These are phyloP conservation scores for Penicillium steckii DNA, from an alignment of 495 filamentous ascomycete genomes.

Conservation along the genomic window DNA sequence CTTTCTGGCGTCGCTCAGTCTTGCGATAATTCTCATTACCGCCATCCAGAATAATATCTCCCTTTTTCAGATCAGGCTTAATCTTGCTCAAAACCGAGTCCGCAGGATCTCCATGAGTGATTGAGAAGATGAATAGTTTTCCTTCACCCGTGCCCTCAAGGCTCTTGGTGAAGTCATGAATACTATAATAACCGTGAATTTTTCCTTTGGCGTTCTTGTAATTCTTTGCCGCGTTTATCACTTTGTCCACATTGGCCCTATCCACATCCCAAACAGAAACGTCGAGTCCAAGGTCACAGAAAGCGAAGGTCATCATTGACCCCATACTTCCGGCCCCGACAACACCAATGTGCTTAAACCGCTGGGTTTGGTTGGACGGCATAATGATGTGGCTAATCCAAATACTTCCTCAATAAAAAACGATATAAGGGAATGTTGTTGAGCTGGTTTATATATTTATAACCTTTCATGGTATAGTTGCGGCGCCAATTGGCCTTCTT, in stretches of 20 bases:
- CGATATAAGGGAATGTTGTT: neutral
- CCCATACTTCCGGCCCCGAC: slow-evolving; percentile 69
- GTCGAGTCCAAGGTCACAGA: slow-evolving; percentile 58
- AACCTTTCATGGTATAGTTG: neutral
- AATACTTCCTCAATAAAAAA: neutral
- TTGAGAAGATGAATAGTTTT: slow-evolving; percentile 62
- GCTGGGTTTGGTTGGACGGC: slow-evolving; percentile 20
- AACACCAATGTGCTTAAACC: slow-evolving; percentile 54
- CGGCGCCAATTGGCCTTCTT: neutral
- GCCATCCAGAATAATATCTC: slow-evolving; percentile 71
- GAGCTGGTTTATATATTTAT: too few relatives aligned
- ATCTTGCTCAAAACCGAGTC: slow-evolving; percentile 64
- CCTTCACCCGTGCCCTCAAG: slow-evolving; percentile 34
- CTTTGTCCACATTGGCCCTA: slow-evolving; percentile 45
- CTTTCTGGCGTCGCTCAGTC: slow-evolving; percentile 63
- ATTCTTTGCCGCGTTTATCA: slow-evolving; percentile 20
- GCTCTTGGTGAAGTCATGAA: slow-evolving; percentile 40
- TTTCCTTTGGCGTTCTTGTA: slow-evolving; percentile 27
- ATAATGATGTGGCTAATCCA: slow-evolving; percentile 12
- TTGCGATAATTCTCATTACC: slow-evolving; percentile 69
- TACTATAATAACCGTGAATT: slow-evolving; percentile 34
- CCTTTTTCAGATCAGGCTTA: slow-evolving; percentile 51
- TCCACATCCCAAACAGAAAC: slow-evolving; percentile 63
- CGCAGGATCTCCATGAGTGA: slow-evolving; percentile 67
- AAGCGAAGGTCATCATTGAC: slow-evolving; percentile 61